Conservation (phyloP, 176 grass and related monocot species). For the Ampelocalamus luodianensis region DNA sequence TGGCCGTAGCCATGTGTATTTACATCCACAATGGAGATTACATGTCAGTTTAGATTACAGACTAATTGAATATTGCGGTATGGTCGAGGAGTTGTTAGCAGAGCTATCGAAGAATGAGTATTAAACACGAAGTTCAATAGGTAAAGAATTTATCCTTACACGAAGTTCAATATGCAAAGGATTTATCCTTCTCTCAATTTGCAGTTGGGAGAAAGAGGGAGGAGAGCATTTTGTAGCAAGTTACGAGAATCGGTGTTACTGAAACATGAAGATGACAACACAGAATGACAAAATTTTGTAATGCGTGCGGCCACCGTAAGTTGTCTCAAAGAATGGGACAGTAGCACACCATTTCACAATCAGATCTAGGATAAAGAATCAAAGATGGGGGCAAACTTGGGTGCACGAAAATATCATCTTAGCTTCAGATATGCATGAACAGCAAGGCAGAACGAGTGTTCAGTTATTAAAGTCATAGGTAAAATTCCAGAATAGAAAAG, state of each 20-base stretch:
- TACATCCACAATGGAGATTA: no score
- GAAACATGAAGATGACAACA: not conserved
- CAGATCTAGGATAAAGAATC: not conserved
- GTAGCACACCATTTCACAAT: not conserved
- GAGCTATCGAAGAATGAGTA: no score
- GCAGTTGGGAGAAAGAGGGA: not conserved
- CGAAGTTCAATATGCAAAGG: not conserved
- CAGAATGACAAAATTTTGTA: not conserved
- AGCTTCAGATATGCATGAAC: constrained; percentile 25
- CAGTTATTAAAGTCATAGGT: not conserved
- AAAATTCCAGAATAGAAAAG: not conserved
- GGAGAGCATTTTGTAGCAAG: not conserved
- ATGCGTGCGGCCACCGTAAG: not conserved
- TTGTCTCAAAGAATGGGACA: not conserved
- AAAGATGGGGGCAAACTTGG: not conserved
- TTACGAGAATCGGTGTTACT: not conserved
- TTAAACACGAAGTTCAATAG: no score
- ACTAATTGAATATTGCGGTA: no score
- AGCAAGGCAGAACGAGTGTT: not conserved
- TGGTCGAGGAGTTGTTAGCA: not conserved
- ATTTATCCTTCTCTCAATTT: not conserved
- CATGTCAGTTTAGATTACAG: no score
- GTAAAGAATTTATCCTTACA: no score
- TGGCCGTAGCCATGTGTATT: no score
- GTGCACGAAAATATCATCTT: constrained; percentile 31